These are phyloP conservation scores for Paecilomyces dactylethromorphus DNA, from an alignment of 2,329 filamentous ascomycete genomes.

Conservation along the genomic window DNA sequence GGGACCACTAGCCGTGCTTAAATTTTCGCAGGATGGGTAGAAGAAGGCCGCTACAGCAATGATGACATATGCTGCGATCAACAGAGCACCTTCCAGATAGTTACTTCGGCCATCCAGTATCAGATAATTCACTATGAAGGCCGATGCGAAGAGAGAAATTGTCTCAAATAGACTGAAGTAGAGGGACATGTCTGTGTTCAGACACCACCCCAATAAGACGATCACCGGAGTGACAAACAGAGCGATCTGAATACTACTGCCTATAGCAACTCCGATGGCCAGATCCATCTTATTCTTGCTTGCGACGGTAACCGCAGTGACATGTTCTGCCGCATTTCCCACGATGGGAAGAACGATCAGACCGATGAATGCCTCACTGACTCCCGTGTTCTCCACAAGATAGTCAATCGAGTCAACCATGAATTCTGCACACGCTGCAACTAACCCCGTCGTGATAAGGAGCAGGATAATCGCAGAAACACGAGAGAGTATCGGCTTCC, in stretches of 20 bases:
- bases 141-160: slow-evolving; percentile 74
- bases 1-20: slow-evolving; percentile 28
- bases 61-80: slow-evolving; percentile 62
- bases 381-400: slow-evolving; percentile 48
- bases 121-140: slow-evolving; percentile 82
- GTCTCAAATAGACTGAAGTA: slow-evolving; percentile 89
- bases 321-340: slow-evolving; percentile 67
- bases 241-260: slow-evolving; percentile 65
- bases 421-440: slow-evolving; percentile 64
- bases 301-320: slow-evolving; percentile 65
- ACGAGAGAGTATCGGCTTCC: slow-evolving; percentile 23
- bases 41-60: slow-evolving; percentile 62
- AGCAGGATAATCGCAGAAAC: slow-evolving; percentile 54
- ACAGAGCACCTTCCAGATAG: slow-evolving; percentile 67
- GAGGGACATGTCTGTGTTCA: slow-evolving; percentile 64
- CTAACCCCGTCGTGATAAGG: slow-evolving; percentile 57
- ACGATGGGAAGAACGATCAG: slow-evolving; percentile 68
- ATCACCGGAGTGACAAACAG: slow-evolving; percentile 65
- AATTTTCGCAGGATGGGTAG: slow-evolving; percentile 50
- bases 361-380: slow-evolving; percentile 63
- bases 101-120: slow-evolving; percentile 81
- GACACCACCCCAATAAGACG: slow-evolving; percentile 65
- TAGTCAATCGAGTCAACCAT: slow-evolving; percentile 62
- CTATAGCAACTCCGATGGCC: slow-evolving; percentile 64
- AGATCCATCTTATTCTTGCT: slow-evolving; percentile 73